These are phyloP conservation scores for Dissophora ornata DNA, from an alignment of 192 early-diverging fungal species.

Conservation along the genomic window DNA sequence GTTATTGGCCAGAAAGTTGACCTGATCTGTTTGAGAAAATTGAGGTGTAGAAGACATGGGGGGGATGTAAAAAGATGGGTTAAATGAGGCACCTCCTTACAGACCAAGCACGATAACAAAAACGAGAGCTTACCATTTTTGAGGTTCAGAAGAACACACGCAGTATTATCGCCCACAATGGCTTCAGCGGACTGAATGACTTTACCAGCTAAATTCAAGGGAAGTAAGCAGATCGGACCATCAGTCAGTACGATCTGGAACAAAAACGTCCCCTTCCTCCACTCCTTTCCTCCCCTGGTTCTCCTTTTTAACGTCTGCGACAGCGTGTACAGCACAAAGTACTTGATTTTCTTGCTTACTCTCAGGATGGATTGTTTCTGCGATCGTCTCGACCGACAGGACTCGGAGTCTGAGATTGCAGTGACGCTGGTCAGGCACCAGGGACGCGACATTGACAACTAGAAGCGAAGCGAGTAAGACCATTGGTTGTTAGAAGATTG, in stretches of 20 bases:
- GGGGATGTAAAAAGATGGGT: neutral
- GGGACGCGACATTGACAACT: conserved; percentile 50
- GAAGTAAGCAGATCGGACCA: neutral
- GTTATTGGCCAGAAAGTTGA: conserved; percentile 44
- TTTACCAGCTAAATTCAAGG: conserved; percentile 22
- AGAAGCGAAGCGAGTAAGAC: neutral
- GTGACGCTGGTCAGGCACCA: conserved; percentile 41
- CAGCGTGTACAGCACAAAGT: too few relatives aligned
- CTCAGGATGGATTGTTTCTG: conserved; percentile 45
- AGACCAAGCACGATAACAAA: neutral
- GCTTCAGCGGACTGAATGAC: conserved; percentile 45
- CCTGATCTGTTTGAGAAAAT: conserved; percentile 18
- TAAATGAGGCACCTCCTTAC: neutral
- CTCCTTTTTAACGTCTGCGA: neutral
- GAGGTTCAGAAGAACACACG: conserved; percentile 51
- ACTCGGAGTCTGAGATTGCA: conserved; percentile 50
- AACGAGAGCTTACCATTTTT: conserved; percentile 39
- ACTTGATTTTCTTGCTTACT: too few relatives aligned
- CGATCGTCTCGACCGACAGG: conserved; percentile 46
- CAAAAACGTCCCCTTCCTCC: neutral
- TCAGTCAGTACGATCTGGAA: conserved; percentile 1
- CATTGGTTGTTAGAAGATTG: too few relatives aligned
- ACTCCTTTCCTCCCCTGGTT: neutral
- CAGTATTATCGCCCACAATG: conserved; percentile 47
- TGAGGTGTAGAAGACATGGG: too few relatives aligned